These are phyloP conservation scores for Fraxinus pennsylvanica DNA, from an alignment of 257 asterid species.

Conservation along the genomic window DNA sequence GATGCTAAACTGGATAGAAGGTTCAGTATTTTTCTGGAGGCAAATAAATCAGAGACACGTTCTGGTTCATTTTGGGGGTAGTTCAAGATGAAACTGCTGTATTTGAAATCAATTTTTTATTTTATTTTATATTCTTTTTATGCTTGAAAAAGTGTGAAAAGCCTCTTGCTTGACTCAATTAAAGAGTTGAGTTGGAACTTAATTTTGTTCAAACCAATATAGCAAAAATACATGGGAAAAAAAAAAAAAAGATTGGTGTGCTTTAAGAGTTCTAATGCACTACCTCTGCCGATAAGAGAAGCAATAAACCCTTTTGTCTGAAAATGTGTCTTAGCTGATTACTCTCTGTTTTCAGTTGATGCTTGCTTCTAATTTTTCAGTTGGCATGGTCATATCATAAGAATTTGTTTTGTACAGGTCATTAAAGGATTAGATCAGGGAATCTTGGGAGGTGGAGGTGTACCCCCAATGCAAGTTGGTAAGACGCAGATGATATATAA, in stretches of 20 bases:
- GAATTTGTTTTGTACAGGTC: conserved; percentile 41
- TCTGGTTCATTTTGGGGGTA: neutral
- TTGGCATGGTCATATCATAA: neutral
- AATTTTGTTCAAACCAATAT: neutral
- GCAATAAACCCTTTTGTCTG: neutral
- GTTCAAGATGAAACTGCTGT: neutral
- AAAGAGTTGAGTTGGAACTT: neutral
- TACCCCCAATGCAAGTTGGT: conserved; percentile 93
- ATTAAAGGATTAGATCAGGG: conserved; percentile 93
- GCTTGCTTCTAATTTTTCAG: neutral
- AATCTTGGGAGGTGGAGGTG: conserved; percentile 88
- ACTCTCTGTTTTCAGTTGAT: neutral
- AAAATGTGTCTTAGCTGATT: neutral
- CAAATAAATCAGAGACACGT: neutral
- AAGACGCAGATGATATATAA: conserved; percentile 21
- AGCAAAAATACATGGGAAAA: neutral
- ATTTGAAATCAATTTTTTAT: neutral
- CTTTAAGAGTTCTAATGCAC: neutral
- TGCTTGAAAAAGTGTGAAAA: neutral
- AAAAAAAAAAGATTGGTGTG: neutral
- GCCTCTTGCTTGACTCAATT: neutral
- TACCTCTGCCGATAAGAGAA: neutral
- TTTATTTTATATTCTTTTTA: neutral
- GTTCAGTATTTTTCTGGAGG: neutral
- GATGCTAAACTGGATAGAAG: neutral